A percentile compares a stretch with the other conserved stretches of the same genome.
Conservation (phyloP, 2,329 filamentous ascomycete genomes). For the Diaporthe citriasiana region DNA sequence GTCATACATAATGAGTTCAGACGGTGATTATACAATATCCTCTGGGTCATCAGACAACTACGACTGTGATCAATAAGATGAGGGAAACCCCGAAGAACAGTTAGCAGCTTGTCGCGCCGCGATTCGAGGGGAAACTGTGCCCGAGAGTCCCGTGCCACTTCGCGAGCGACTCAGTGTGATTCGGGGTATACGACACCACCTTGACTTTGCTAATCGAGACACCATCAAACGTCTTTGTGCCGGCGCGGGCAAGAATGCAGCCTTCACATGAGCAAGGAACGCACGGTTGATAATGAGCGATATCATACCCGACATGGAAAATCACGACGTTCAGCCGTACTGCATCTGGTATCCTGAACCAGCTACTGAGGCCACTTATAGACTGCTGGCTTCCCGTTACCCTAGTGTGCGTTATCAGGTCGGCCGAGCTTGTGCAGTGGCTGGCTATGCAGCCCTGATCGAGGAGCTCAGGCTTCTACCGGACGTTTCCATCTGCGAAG, state of each 20-base stretch:
- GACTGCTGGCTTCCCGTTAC: conserved; percentile 50
- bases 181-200: conserved; percentile 14
- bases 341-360: conserved; percentile 22
- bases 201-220: background rate
- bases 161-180: background rate
- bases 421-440: conserved; percentile 55
- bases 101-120: conserved; percentile 6
- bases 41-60: background rate
- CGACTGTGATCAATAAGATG: background rate
- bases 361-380: conserved; percentile 51
- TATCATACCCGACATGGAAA: background rate
- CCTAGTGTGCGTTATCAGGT: conserved; percentile 54
- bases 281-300: conserved; percentile 16
- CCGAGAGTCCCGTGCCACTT: background rate
- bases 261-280: conserved; percentile 8
- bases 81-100: background rate
- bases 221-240: background rate
- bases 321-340: background rate
- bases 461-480: background rate
- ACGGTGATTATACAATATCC: background rate
- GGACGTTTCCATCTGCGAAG: conserved; percentile 3
- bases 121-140: background rate
- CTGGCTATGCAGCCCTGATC: conserved; percentile 54
- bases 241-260: background rate
- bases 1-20: background rate